Base-by-base conservation (phyloP, 768 basidiomycete genomes). In the Tephrocybe rancida region DNA sequence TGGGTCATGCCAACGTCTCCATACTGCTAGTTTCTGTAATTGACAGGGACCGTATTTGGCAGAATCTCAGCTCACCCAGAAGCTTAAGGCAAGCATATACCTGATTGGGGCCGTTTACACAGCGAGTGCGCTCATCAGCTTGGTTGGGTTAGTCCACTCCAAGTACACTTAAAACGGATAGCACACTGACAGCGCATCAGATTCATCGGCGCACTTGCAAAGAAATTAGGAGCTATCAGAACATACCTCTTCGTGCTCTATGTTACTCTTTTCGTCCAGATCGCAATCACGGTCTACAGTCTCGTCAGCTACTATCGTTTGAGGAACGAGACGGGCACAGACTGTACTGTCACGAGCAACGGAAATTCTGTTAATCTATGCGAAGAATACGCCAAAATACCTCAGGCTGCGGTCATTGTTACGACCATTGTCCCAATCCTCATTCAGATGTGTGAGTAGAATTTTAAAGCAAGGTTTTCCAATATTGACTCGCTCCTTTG, bases 121-220 rank as follows among this genome's bases (percentile, higher is more conserved):
- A 0, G 46, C 68, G 27, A 63, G 66, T n/a, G 64, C 73, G 5
- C 44, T 76, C 8, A 55, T 73, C 37, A 68, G 69, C 29, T 48
- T 75, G 22, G 47, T 70, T 22, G 75, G 75, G 72, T 74, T 50
- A 44, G 62, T 46, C 41, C 22, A 44, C 51, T 47, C 18, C 27
- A 27, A 14, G 11, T 8, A 18, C 16, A 22, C 14, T 3, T 13
- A 9, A 7, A 39, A 16, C 21, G 25, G 3, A 26, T 1, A 29
- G 18, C 19, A 34, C 35, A 44, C 44, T 46, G n/a, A 52, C 25
- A 11, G n/a, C 24, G 6, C 5, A 21, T 24, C 13, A 76, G 74
- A 16, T 75, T 76, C 62, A 54, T 76, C 19, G 75, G 75, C 37
- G 72, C 74, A 27, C 57, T 76, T 18, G 61, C 70, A 53, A 74